Evolutionary conservation across 2,329 filamentous ascomycete genomes (phyloP), one percentile per base, ranked within the genome.

Genomic region (Beauveria sp.): DNA sequence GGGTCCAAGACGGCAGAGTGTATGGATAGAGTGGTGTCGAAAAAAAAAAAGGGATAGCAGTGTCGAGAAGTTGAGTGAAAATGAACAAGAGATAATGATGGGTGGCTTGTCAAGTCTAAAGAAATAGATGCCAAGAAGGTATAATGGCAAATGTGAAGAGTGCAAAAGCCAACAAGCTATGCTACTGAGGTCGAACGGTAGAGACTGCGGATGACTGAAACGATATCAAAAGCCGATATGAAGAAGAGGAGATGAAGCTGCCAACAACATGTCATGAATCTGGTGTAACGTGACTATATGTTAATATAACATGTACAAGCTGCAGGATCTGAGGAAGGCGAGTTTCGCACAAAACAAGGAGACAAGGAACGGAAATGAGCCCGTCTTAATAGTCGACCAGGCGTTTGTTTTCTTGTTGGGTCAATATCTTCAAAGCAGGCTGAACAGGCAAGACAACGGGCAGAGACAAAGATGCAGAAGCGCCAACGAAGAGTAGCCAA

Each of bases 361-460:
- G 40, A 24, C 18, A 46, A 31, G 40, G 38, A 18, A 53, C 9
- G 38, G 57, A 53, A 45, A 52, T 1, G 49, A 20, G 48, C 48
- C n/a, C 20, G 57, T 60, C 57, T 60, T 53, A 53, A 60, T 60
- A 60, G 38, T 60, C 26, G 14, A 31, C n/a, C 34, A 38, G n/a
- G 20, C 24, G 2, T 45, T 45, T 52, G 48, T 53, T 51, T 60
- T 51, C 52, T 60, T 59, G 46, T 46, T 60, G 26, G 49, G 49
- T 38, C 22, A 18, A 53, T 42, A 60, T 60, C n/a, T 53, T 26
- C n/a, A n/a, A 5, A 60, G 28, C n/a, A 38, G 49, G 49, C 48
- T 24, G 34, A 28, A 60, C 49, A 46, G 28, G 45, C 31, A 48
- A 26, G 45, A 58, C 45, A 50, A 26, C 10, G 45, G 20, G 46